Evolutionary conservation across 768 basidiomycete genomes (phyloP).

Genomic region (Lentinula boryana): DNA sequence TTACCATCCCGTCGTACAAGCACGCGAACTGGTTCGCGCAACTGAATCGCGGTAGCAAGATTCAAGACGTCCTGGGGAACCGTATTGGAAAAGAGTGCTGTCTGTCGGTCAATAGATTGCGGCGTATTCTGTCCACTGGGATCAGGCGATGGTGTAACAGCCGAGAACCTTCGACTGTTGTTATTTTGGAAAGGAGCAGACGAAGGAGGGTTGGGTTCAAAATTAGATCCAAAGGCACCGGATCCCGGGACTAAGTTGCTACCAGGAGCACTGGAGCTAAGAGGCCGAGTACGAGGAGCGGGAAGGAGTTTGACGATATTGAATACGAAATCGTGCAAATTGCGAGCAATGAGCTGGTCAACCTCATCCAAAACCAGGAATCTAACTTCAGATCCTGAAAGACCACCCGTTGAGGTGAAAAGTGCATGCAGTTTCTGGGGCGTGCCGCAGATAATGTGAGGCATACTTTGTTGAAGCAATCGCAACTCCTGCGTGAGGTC

Average conservation of each 20-base stretch:
- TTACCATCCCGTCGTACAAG: conserved; percentile 90
- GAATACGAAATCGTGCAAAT: conserved; percentile 92
- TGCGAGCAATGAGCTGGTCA: conserved; percentile 95
- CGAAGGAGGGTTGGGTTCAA: conserved; percentile 35
- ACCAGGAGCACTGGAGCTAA: conserved; percentile 36
- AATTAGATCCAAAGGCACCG: conserved; percentile 36
- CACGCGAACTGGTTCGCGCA: conserved; percentile 96
- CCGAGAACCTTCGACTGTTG: conserved; percentile 54
- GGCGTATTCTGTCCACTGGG: conserved; percentile 25
- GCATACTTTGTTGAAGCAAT: conserved; percentile 83
- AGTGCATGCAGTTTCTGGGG: conserved; percentile 94
- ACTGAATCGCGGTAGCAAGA: conserved; percentile 86
- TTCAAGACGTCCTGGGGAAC: conserved; percentile 98
- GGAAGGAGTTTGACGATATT: conserved; percentile 90
- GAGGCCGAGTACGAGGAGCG: conserved; percentile 70
- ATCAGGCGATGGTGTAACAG: conserved; percentile 39
- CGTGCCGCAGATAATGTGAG: conserved; percentile 94
- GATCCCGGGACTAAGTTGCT: conserved; percentile 28
- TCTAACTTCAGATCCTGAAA: conserved; percentile 78
- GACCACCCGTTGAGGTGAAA: conserved; percentile 74
- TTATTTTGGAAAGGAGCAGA: conserved; percentile 29
- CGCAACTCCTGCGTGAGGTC: conserved; percentile 75
- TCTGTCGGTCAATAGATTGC: conserved; percentile 69
- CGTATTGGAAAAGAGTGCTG: conserved; percentile 95
- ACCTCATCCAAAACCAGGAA: conserved; percentile 97